A percentile compares a stretch with the other conserved stretches of the same genome.
Conservation (phyloP, 306 rosid genomes). For the Quercus wislizeni region DNA sequence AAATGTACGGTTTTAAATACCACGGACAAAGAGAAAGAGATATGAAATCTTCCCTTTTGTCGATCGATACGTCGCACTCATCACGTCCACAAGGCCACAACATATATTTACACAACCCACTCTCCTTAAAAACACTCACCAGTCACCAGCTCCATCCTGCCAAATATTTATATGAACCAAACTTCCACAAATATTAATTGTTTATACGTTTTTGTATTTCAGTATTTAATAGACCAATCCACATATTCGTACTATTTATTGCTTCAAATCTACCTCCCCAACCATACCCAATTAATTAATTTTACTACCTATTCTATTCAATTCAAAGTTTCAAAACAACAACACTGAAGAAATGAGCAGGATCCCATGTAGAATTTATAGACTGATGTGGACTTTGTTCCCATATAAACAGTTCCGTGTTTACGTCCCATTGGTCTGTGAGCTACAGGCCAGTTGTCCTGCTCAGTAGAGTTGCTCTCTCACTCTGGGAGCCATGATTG, state of each 20-base stretch:
- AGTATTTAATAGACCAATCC: slow-evolving; percentile 54
- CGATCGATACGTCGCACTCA: slow-evolving; percentile 95
- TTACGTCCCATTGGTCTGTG: slow-evolving; percentile 25
- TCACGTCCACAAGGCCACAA: slow-evolving; percentile 62
- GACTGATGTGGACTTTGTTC: slow-evolving; percentile 24
- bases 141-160: slow-evolving; percentile 21
- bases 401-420: slow-evolving; percentile 5
- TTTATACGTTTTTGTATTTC: slow-evolving; percentile 5
- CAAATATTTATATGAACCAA: slow-evolving; percentile 34
- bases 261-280: slow-evolving; percentile 52
- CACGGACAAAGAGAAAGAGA: slow-evolving; percentile 32
- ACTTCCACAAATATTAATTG: slow-evolving; percentile 46
- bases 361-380: slow-evolving; percentile 25
- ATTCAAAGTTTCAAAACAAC: slow-evolving; percentile 19
- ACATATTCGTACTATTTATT: slow-evolving; percentile 38
- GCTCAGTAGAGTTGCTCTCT: slow-evolving; percentile 31
- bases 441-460: slow-evolving; percentile 43
- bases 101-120: background rate
- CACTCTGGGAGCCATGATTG: slow-evolving; percentile 50
- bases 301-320: slow-evolving; percentile 21
- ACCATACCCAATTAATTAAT: slow-evolving; percentile 44
- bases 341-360: slow-evolving; percentile 4
- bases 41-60: slow-evolving; percentile 69
- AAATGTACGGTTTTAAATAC: background rate
- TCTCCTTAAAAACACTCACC: slow-evolving; percentile 32